Evolutionary conservation across 176 grass and related monocot genomes (phyloP), one percentile per base, ranked within the genome.

Genomic region (Ensete ventricosum): DNA sequence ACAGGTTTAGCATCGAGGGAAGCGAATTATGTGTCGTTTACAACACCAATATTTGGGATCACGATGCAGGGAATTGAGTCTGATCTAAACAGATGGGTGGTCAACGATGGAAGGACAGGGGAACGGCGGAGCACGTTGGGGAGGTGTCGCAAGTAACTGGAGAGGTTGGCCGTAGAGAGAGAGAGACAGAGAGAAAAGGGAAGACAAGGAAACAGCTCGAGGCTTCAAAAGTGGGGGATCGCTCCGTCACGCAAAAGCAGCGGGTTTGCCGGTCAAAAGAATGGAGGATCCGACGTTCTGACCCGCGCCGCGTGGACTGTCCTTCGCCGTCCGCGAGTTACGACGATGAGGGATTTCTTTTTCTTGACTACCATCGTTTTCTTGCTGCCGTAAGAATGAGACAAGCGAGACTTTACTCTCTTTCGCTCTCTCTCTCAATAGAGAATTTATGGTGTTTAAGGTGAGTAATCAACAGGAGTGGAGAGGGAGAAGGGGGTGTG

Each of bases 181-280:
- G 34, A 43, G 27, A 29, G 27, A 29, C 2, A 29, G 27, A 29
- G 27, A 29, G 27, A 25, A 25, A 25, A 5, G 34, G 34, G 34
- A 43, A 43, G 34, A 43, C 34, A 43, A 43, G 34, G 34, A 6
- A 43, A 19, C 57, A 19, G 57, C 57, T 60, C 57, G 57, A 14
- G 57, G 16, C 57, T 17, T 60, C n/a, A 70, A 70, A 50, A 70
- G 67, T 21, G 67, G 67, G 67, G 14, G 43, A 43, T 43, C 34
- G 34, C 34, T 70, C 67, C 67, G 67, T 52, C 67, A 51, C 48
- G 67, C 48, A 51, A 70, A 70, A 50, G 67, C 67, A 51, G 43
- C 67, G 67, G 48, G 67, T 70, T 70, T 70, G 51, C 43, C 67
- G 67, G 67, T 21, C 43, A 51, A 70, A 70, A 70, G 67, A 48